Evolutionary conservation across 1,139 yeast species (phyloP).

Genomic region (Kluyveromyces sp.): DNA sequence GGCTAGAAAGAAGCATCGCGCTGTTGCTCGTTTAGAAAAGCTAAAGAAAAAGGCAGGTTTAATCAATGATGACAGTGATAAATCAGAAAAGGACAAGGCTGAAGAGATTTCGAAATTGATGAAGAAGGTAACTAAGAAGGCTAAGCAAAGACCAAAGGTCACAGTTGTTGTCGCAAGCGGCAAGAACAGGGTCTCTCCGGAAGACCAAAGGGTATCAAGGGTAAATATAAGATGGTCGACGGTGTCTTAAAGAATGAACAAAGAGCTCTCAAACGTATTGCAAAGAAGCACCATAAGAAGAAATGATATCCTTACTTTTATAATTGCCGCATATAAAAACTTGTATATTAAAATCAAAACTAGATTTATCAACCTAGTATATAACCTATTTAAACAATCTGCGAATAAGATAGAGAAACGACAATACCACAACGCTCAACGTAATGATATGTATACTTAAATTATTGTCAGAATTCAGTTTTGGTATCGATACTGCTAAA

Average conservation of each 20-base stretch:
- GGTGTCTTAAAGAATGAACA: conserved; percentile 97
- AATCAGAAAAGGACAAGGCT: conserved; percentile 89
- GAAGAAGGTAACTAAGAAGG: conserved; percentile 73
- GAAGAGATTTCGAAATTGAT: conserved; percentile 83
- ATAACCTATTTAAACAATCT: conserved; percentile 18
- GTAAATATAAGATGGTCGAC: conserved; percentile 98
- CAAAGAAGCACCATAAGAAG: conserved; percentile 64
- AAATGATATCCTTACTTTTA: conserved; percentile 5
- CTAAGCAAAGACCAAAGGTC: conserved; percentile 69
- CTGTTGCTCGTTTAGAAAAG: conserved; percentile 79
- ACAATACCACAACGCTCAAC: conserved; percentile 25
- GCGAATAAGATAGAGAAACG: conserved; percentile 29
- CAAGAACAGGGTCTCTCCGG: conserved; percentile 79
- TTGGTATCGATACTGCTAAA: conserved; percentile 32
- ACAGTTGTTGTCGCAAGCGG: conserved; percentile 91
- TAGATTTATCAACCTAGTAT: background rate
- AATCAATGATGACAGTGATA: conserved; percentile 79
- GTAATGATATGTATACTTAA: conserved; percentile 30
- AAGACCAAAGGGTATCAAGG: conserved; percentile 94
- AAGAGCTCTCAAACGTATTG: conserved; percentile 83
- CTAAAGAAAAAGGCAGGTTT: conserved; percentile 89
- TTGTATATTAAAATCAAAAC: background rate
- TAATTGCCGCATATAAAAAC: background rate
- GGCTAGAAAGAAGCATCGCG: conserved; percentile 94
- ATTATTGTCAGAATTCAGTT: conserved; percentile 27